Evolutionary conservation across 257 asterid species (phyloP), one percentile per base, ranked within the genome.

Genomic region (Anisodus tanguticus): DNA sequence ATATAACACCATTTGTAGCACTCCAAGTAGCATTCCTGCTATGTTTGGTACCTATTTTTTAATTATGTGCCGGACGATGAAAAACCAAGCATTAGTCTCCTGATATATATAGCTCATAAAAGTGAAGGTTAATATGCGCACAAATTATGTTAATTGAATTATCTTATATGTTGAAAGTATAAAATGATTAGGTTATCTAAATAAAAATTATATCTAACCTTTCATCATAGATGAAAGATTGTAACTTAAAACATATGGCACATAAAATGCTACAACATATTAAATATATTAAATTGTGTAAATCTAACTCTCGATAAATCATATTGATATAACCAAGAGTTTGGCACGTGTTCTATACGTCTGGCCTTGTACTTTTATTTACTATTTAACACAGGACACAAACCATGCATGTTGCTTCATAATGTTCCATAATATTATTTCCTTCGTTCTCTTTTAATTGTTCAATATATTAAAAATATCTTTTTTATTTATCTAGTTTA

Each of bases 21-120:
- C 49, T 4, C 97, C 95, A 5, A 94, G 89, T 83, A 79, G 35
- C 86, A 94, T 90, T 3, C 98, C 98, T 57, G 90, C 77, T 64
- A 94, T 92, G 69, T 94, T 94, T 10, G 97, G 97, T 86, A 91
- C 86, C 97, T 92, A 60, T 22, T 4, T 0, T 60, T 45, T 1
- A 22, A 41, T 9, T 8, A n/a, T 10, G 15, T 47, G 13, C 2
- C 5, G 49, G 17, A 63, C 1, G 12, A 58, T 31, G 9, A 2
- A 26, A 67, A 11, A 11, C 3, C 60, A 49, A 49, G 22, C 62
- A 49, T 74, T 9, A 74, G 60, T 69, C 26, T 3, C 77, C 13
- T 68, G 49, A 68, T 63, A 0, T 12, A 68, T 63, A 0, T 12
- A 49, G 11, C 11, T 5, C 55, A 49, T 49, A 49, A 49, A 49